Evolutionary conservation across 352 stramenopile genomes (phyloP).

Genomic region (Phytophthora chlamydospora): DNA sequence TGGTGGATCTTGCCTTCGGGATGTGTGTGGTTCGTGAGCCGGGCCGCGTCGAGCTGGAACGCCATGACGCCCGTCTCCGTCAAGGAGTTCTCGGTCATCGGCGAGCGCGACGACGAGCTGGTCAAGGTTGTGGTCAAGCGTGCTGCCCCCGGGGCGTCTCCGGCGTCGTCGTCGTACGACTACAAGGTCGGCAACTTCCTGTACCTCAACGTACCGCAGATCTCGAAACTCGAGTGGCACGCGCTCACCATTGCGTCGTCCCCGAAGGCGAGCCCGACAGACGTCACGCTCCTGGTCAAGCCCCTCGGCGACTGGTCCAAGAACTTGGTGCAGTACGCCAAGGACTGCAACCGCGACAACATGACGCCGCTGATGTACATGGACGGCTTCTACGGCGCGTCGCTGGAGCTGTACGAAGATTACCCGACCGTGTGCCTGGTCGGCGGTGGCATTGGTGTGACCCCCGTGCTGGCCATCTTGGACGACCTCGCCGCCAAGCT

Average conservation of each 20-base stretch:
- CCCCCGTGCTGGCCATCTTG: constrained; percentile 50
- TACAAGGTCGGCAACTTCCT: constrained; percentile 64
- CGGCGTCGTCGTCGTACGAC: constrained; percentile 36
- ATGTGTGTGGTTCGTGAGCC: constrained; percentile 62
- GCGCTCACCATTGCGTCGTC: constrained; percentile 63
- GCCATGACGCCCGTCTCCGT: constrained; percentile 47
- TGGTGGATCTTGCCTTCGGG: constrained; percentile 61
- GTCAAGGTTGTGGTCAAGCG: constrained; percentile 58
- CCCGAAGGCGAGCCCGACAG: constrained; percentile 40
- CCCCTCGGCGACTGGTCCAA: constrained; percentile 56
- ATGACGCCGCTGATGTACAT: constrained; percentile 50
- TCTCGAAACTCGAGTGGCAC: constrained; percentile 69
- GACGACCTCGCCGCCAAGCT: constrained; percentile 48
- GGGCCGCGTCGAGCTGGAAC: constrained; percentile 53
- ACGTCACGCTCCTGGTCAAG: constrained; percentile 58
- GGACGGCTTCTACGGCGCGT: constrained; percentile 61
- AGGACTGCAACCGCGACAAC: constrained; percentile 39
- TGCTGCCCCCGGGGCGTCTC: constrained; percentile 40
- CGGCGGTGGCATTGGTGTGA: constrained; percentile 52
- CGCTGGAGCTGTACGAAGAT: constrained; percentile 52
- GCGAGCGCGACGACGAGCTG: constrained; percentile 38
- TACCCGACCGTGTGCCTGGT: constrained; percentile 56
- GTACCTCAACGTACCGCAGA: constrained; percentile 56
- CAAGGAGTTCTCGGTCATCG: constrained; percentile 40
- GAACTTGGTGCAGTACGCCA: constrained; percentile 47